Conservation (phyloP, 352 stramenopile species). For the Globisporangium lucens region DNA sequence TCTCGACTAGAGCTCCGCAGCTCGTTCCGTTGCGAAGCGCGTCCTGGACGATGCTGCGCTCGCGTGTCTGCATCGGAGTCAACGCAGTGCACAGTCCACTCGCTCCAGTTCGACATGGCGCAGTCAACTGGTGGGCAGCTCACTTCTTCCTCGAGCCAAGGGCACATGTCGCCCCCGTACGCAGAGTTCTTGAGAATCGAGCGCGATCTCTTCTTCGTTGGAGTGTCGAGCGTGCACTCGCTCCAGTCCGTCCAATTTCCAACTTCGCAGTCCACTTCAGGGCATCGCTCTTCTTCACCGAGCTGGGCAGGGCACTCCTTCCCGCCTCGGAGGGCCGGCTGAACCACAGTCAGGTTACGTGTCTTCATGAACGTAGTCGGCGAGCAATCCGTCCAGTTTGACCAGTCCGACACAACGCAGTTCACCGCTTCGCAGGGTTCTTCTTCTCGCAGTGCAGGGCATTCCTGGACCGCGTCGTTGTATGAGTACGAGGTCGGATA, state of each 20-base stretch:
- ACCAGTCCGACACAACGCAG: constrained; percentile 52
- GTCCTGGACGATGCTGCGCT: constrained; percentile 32
- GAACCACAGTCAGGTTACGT: constrained; percentile 33
- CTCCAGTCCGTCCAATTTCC: constrained; percentile 39
- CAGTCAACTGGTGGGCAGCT: constrained; percentile 54
- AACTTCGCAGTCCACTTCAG: constrained; percentile 32
- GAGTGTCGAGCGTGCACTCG: constrained; percentile 25
- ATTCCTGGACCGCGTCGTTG: constrained; percentile 15
- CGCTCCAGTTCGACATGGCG: constrained; percentile 27
- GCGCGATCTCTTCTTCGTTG: constrained; percentile 29
- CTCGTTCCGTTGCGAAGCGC: constrained; percentile 32
- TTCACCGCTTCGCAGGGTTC: constrained; percentile 41
- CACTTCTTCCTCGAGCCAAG: constrained; percentile 22
- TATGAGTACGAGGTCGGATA: constrained; percentile 3
- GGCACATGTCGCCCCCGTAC: constrained; percentile 34
- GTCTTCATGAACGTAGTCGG: constrained; percentile 35
- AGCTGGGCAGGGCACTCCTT: constrained; percentile 34
- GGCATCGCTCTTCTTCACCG: constrained; percentile 32
- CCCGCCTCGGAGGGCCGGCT: constrained; percentile 36
- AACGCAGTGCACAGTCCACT: constrained; percentile 48
- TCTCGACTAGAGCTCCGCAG: constrained; percentile 30
- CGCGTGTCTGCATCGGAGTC: constrained; percentile 40
- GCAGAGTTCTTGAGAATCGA: constrained; percentile 17
- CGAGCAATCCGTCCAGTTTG: constrained; percentile 41
- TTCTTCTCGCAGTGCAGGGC: constrained; percentile 40